A percentile compares a stretch with the other conserved stretches of the same genome.
These are phyloP conservation scores for Verticillium albo-atrum DNA, from an alignment of 2,329 filamentous ascomycete genomes.

Conservation along the genomic window DNA sequence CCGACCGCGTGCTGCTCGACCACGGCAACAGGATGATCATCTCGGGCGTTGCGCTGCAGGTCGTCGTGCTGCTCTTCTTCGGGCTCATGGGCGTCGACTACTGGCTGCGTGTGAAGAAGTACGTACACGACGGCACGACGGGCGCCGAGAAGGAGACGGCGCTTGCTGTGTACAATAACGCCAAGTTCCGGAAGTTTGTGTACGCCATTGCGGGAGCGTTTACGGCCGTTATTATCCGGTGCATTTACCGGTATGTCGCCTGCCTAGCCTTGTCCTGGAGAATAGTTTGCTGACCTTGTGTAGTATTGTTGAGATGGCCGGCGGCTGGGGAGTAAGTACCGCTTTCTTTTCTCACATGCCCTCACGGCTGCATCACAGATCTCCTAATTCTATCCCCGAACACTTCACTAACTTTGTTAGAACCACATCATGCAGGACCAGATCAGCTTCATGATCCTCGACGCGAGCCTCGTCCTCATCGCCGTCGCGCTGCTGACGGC, in stretches of 20 bases:
- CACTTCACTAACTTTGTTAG: neutral
- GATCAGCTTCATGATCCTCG: conserved; percentile 54
- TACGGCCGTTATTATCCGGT: conserved; percentile 40
- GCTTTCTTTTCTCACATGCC: too few species aligned
- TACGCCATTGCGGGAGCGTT: conserved; percentile 41
- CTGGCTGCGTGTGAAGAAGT: conserved; percentile 33
- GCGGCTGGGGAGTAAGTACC: conserved; percentile 46
- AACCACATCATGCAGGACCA: conserved; percentile 61
- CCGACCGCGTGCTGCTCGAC: conserved; percentile 32
- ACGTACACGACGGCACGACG: conserved; percentile 25
- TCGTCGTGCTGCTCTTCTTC: conserved; percentile 43
- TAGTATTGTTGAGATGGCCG: conserved; percentile 59
- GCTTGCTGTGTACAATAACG: conserved; percentile 35
- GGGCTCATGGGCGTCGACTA: conserved; percentile 41
- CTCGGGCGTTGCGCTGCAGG: conserved; percentile 50
- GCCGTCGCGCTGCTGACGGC: conserved; percentile 43
- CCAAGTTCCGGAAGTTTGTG: conserved; percentile 38
- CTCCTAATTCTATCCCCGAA: neutral
- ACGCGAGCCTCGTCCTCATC: conserved; percentile 46
- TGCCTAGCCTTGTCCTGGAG: too few species aligned
- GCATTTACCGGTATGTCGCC: conserved; percentile 46
- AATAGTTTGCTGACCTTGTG: neutral
- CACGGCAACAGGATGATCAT: conserved; percentile 48
- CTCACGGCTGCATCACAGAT: too few species aligned
- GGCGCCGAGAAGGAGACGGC: conserved; percentile 15